Evolutionary conservation across 495 filamentous ascomycete genomes (phyloP), one percentile per base, ranked within the genome.

Genomic region (Delitschia confertaspora): DNA sequence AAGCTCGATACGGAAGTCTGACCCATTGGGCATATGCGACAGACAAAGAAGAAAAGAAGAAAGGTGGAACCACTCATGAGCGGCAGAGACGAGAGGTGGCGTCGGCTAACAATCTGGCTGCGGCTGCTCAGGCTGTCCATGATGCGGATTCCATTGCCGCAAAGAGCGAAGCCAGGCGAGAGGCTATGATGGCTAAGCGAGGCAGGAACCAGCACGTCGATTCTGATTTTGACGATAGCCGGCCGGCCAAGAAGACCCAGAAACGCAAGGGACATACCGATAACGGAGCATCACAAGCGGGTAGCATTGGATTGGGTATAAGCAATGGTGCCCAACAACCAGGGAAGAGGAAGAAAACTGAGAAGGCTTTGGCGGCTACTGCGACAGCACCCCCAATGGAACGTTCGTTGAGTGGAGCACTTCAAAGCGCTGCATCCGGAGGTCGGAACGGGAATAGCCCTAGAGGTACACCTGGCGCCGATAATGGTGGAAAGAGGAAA

Each of bases 1-100:
- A 95, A 60, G 86, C 93, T 39, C 82, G 93, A 57, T 77, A 85
- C 59, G 91, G 91, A 21, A 96, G 86, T 61, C 72, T 79, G 37
- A 85, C 76, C 38, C 91, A 99, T 60, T 99, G 91, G 91, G 91
- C 91, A 38, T 96, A 95, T 65, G 53, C 53, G n/a, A 78, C 77
- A 6, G 88, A 95, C 50, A 89, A 93, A 40, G 74, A 79, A 53
- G 57, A 68, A 18, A 67, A 75, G 16, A 82, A 82, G 55, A 72
- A 77, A 47, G 74, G 69, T 22, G 62, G 68, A 4, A 62, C 67
- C 33, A 69, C 73, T 22, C 76, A 74, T 3, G 84, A 88, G 55
- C 72, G 81, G 16, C 78, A 79, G 16, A 75, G 85, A 34, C 75
- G 89, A 35, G 88, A 93, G 47, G 82, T 77, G 18, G 82, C 80